Base-by-base conservation (phyloP, 75 land plant species). In the Picea sitchensis region DNA sequence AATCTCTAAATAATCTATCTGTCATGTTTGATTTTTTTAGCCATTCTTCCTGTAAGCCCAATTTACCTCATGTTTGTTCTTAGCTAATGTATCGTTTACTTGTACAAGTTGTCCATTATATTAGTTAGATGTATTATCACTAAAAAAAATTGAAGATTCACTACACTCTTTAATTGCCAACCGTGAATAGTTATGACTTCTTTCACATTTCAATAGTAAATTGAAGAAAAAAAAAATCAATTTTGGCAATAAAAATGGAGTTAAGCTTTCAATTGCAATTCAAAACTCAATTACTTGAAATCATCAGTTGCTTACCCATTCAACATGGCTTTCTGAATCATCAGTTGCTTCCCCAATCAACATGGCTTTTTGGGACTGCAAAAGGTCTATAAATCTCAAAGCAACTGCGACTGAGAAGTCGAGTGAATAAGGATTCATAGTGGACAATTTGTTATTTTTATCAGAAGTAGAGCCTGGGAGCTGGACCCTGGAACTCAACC, bases 371-470 rank as follows among this genome's bases (percentile, higher is more conserved):
- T 26, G 80, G 47, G 97, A 87, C n/a, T 76, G 81, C 57, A 94
- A 79, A 59, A 88, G 79, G 58, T 94, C 88, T 30, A 92, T 86
- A 82, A 96, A 92, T 17, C 80, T 82, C 31, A 91, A 77, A 11
- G 96, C 89, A 44, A 87, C 87, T 6, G 88, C 81, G 47, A 89
- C 90, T 17, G 98, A 91, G 75, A 95, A 95, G 11, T 80, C 87
- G 26, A 26, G 26, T 26, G 26, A 26, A 26, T 26, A 26, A 26
- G 26, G 26, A 26, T 26, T 26, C 26, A 26, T 26, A 26, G 26
- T 26, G 26, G 26, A 26, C 26, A 26, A 26, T 26, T 26, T 26
- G 26, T 26, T 0, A 26, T 26, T 26, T 26, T 26, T 26, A 26
- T 26, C 26, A 26, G 26, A 26, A 26, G 26, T 26, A 26, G 26